Evolutionary conservation across 495 filamentous ascomycete species (phyloP), one percentile per base, ranked within the genome.

Genomic region (Penicillium fimorum): DNA sequence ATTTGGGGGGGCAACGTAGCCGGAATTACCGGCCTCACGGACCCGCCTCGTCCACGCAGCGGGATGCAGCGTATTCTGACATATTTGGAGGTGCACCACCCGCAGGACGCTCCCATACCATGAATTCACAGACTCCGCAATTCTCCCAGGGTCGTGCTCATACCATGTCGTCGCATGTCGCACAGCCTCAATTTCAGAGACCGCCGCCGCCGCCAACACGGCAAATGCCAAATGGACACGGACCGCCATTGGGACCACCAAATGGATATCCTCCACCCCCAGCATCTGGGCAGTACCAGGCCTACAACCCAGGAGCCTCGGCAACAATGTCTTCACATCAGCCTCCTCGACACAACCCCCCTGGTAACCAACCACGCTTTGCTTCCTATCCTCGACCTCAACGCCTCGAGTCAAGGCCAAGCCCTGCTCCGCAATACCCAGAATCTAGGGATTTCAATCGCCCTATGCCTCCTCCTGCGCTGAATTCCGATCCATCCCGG

Each of bases 51-150:
- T 82, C 83, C 67, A 80, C 82, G 64, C 90, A 95, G 73, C 86
- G 94, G 74, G 93, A 98, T 82, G 91, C 90, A 64, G 94, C 92
- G 33, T 98, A 95, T 73, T 90, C 89, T 53, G 90, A 92, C 74
- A 99, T 99, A 63, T 99, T 99, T 66, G 94, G 94, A 59, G 84
- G 85, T 65, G 83, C 89, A 47, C 90, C 89, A 46, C 90, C 89
- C 37, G 89, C 89, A 44, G 93, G 94, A 50, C 86, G 91, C 60
- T 92, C 91, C 44, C 90, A 91, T 56, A 92, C 89, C 5, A 91
- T 92, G 88, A 89, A 82, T 52, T 89, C 88, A 20, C 82, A 89
- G 56, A 75, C 85, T 29, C 68, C 75, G 58, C 80, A 81, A 53
- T 77, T 82, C 51, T 63, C 73, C 35, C 80, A 80, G 30, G 88